Percentiles rank a stretch among this genome's conserved stretches.
phyloP scores from a whole-genome alignment of 2,329 filamentous ascomycete species.

The Beauveria scarabaeidicola region DNA sequence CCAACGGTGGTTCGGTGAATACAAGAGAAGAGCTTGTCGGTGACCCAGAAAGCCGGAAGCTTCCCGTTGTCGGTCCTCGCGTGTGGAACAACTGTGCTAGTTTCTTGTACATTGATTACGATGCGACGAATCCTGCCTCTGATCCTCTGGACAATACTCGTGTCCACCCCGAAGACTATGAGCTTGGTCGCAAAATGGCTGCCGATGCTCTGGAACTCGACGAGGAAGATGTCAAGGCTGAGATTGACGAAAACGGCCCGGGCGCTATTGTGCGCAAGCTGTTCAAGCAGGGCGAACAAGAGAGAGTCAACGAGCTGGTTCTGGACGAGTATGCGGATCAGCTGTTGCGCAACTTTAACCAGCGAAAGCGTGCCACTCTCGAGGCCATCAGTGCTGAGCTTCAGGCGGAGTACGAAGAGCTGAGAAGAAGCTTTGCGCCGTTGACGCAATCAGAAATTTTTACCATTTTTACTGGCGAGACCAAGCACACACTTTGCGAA shows the following conservation, averaged over 20 bases:
- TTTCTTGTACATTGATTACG: slow-evolving; percentile 85
- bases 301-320: slow-evolving; percentile 92
- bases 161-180: slow-evolving; percentile 97
- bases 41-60: slow-evolving; percentile 68
- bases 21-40: slow-evolving; percentile 83
- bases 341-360: slow-evolving; percentile 84
- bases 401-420: slow-evolving; percentile 86
- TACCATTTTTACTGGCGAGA: slow-evolving; percentile 95
- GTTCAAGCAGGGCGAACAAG: slow-evolving; percentile 88
- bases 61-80: slow-evolving; percentile 74
- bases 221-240: slow-evolving; percentile 94
- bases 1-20: slow-evolving; percentile 78
- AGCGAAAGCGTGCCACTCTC: slow-evolving; percentile 88
- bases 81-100: slow-evolving; percentile 97
- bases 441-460: slow-evolving; percentile 75
- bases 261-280: slow-evolving; percentile 89
- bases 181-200: slow-evolving; percentile 95
- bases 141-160: slow-evolving; percentile 95
- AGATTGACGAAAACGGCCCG: slow-evolving; percentile 80
- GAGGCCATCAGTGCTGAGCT: slow-evolving; percentile 94
- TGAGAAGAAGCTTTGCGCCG: slow-evolving; percentile 69
- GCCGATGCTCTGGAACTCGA: slow-evolving; percentile 94
- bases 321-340: slow-evolving; percentile 96
- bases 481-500: slow-evolving; percentile 68
- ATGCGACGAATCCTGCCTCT: slow-evolving; percentile 68